Evolutionary conservation across 164 flowering plant genomes (phyloP), one percentile per base, ranked within the genome.

Genomic region (Macadamia tetraphylla): DNA sequence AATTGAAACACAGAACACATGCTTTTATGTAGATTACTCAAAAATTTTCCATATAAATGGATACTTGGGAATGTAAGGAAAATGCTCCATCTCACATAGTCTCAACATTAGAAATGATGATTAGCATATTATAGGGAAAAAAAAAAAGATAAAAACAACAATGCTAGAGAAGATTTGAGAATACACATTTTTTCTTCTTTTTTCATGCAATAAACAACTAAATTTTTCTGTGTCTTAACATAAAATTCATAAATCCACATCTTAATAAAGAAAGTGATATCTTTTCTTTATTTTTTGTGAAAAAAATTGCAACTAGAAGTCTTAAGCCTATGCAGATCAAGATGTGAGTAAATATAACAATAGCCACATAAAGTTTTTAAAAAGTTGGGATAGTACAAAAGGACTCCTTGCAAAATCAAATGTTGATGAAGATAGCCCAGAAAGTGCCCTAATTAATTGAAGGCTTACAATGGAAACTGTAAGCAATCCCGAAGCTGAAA

Each of bases 391-490:
- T 58, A 87, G 31, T 91, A 94, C 98, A 78, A 91, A 85, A 64
- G 91, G 84, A 78, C 77, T 87, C 74, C 94, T 83, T 48, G 95
- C 76, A 14, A 97, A 97, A 69, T 86, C 79, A 64, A 82, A 70
- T 2, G 75, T 76, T 71, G 85, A 71, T 62, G 70, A 70, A 67
- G 86, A 73, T 62, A 80, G 79, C 65, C 82, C 79, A 59, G 81
- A 63, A 70, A 80, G 81, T 64, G 81, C 81, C 56, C 88, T 85
- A 59, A 64, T 66, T 40, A 91, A 81, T 68, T 75, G 91, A 66
- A 91, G 90, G 79, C 86, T 87, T 65, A 92, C 80, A 8, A 90
- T 85, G 65, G 97, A 88, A 55, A 88, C 64, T 55, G 96, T 81
- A 57, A 91, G 86, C 63, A 91, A 72, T 6, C 81, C 95, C 3